phyloP scores from a whole-genome alignment of 75 land plant genomes.

The Cupressus sempervirens region DNA sequence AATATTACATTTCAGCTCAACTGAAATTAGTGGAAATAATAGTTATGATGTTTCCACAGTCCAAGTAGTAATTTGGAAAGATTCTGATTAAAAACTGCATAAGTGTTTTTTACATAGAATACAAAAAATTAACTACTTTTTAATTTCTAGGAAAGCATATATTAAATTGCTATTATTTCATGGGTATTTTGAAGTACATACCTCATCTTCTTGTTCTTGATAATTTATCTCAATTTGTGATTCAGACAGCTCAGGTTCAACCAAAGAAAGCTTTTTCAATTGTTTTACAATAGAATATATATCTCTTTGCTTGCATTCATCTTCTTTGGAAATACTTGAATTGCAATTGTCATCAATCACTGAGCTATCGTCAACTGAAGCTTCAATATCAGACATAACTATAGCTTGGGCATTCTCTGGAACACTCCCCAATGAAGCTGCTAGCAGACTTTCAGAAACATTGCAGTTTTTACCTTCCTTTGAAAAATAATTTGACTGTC shows the following conservation, averaged over 20 bases:
- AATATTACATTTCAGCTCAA: neutral
- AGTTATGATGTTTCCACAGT: no score
- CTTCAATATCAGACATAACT: neutral
- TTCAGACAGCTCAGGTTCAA: constrained; percentile 37
- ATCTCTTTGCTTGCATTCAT: neutral
- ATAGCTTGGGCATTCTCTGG: neutral
- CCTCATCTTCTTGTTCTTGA: constrained; percentile 75
- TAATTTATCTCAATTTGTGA: constrained; percentile 44
- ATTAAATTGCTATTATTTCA: neutral
- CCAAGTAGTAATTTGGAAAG: no score
- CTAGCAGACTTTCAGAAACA: neutral
- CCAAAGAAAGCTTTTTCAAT: constrained; percentile 29
- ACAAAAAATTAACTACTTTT: neutral
- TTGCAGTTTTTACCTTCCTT: neutral
- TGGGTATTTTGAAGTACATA: neutral
- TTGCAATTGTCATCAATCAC: neutral
- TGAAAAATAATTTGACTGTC: neutral
- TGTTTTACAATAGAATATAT: constrained; percentile 4
- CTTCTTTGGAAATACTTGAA: neutral
- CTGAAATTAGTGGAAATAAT: no score
- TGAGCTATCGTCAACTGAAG: neutral
- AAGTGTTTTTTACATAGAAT: no score
- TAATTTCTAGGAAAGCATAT: neutral
- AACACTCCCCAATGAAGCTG: neutral
- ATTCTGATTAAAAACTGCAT: no score